These are phyloP conservation scores for Lentinula novae-zelandiae DNA, from an alignment of 1,284 basidiomycete species.

Conservation along the genomic window DNA sequence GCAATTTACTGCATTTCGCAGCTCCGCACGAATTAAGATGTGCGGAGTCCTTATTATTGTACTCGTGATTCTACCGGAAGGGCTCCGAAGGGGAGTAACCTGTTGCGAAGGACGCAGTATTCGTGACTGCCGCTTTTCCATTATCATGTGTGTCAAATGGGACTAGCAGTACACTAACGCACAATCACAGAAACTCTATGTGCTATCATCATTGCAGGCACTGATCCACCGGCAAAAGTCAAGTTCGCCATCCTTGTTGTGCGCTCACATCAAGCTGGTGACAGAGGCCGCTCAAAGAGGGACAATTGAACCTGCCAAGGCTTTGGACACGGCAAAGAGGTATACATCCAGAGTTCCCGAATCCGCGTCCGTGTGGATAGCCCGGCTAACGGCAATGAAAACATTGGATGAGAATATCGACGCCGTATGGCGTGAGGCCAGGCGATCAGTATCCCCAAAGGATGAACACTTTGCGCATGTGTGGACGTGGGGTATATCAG, in stretches of 20 bases:
- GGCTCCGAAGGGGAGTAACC: neutral
- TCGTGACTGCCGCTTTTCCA: neutral
- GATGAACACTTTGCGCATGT: slow-evolving; percentile 34
- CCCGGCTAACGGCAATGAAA: slow-evolving; percentile 44
- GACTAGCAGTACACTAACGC: neutral
- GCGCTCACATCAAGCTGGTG: slow-evolving; percentile 46
- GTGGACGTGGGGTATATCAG: slow-evolving; percentile 48
- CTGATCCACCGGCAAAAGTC: slow-evolving; percentile 31
- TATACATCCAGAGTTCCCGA: slow-evolving; percentile 36
- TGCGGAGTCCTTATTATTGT: neutral
- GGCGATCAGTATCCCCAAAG: slow-evolving; percentile 29
- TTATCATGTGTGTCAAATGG: slow-evolving; percentile 2
- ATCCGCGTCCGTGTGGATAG: slow-evolving; percentile 47
- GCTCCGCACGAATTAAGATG: neutral
- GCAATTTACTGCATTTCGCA: neutral
- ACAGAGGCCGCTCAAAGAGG: slow-evolving; percentile 23
- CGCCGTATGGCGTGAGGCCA: slow-evolving; percentile 40
- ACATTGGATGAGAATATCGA: slow-evolving; percentile 20
- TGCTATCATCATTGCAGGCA: slow-evolving; percentile 46
- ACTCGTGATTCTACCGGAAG: neutral
- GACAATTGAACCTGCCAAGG: slow-evolving; percentile 32
- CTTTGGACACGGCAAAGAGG: slow-evolving; percentile 38
- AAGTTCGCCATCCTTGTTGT: slow-evolving; percentile 36
- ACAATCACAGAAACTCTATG: slow-evolving; percentile 31
- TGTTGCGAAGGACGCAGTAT: neutral